Evolutionary conservation across 2,329 filamentous ascomycete genomes (phyloP).

Genomic region (Dactylonectria estremocensis): DNA sequence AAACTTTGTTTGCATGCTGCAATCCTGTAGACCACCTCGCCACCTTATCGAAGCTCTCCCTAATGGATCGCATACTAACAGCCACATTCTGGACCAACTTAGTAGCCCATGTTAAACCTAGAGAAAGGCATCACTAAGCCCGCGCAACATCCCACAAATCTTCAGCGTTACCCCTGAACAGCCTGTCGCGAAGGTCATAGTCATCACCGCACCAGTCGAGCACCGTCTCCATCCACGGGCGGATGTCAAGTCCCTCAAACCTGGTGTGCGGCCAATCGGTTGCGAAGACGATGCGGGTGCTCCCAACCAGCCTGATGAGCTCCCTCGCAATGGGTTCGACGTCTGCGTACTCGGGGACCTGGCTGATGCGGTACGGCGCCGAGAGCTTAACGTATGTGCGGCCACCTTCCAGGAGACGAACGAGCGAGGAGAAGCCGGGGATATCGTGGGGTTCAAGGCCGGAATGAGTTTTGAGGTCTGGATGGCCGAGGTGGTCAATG

Average conservation of each 20-base stretch:
- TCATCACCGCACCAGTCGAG: constrained; percentile 67
- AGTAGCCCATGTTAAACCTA: not conserved
- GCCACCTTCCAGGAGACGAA: constrained; percentile 60
- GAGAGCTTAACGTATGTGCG: constrained; percentile 72
- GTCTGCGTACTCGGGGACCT: constrained; percentile 59
- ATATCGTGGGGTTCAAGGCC: constrained; percentile 44
- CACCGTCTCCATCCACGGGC: constrained; percentile 61
- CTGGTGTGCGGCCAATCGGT: constrained; percentile 77
- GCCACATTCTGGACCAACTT: not conserved
- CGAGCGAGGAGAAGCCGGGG: constrained; percentile 58
- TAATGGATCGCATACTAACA: too few relatives aligned
- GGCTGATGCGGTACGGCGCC: constrained; percentile 69
- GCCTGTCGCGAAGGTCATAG: constrained; percentile 59
- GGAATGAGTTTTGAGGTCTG: constrained; percentile 52
- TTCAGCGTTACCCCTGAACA: constrained; percentile 71
- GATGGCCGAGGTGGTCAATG: constrained; percentile 73
- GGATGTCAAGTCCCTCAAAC: constrained; percentile 70
- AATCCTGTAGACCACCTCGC: too few relatives aligned
- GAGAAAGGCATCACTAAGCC: not conserved
- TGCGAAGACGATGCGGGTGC: constrained; percentile 67
- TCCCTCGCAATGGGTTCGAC: constrained; percentile 65
- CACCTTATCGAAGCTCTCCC: too few relatives aligned
- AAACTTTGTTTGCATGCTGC: too few relatives aligned
- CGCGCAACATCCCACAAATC: constrained; percentile 58
- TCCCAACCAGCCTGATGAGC: constrained; percentile 60